Percentiles rank a stretch among this genome's conserved stretches.
Conservation (phyloP, 129 eudicot species). For the Lactuca saligna region DNA sequence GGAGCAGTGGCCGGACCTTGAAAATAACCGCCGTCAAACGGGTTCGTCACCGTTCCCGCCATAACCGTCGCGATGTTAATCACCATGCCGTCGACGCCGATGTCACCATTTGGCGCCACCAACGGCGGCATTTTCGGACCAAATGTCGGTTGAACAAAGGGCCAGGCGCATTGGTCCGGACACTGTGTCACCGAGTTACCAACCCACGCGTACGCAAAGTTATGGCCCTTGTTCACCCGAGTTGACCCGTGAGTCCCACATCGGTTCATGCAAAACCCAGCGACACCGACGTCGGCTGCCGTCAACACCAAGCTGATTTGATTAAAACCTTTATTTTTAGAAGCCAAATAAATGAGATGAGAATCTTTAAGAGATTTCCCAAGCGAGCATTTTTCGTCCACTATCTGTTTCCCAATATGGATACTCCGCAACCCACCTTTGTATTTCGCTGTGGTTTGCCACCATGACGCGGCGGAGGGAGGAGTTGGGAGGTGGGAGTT, state of each 20-base stretch:
- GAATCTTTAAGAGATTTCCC: slow-evolving; percentile 63
- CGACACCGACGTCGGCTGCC: slow-evolving; percentile 59
- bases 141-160: slow-evolving; percentile 57
- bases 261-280: slow-evolving; percentile 75
- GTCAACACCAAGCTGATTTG: slow-evolving; percentile 58
- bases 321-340: slow-evolving; percentile 28
- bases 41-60: slow-evolving; percentile 89
- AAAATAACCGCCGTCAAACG: slow-evolving; percentile 69
- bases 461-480: slow-evolving; percentile 80
- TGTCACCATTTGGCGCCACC: slow-evolving; percentile 68
- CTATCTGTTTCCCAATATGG: slow-evolving; percentile 50
- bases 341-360: slow-evolving; percentile 44
- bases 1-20: slow-evolving; percentile 85
- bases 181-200: slow-evolving; percentile 78
- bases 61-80: slow-evolving; percentile 72
- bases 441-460: slow-evolving; percentile 70
- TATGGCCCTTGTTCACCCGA: slow-evolving; percentile 31
- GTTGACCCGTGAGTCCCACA: slow-evolving; percentile 79
- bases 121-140: slow-evolving; percentile 78
- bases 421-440: slow-evolving; percentile 38
- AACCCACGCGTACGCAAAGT: slow-evolving; percentile 73
- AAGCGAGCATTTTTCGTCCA: slow-evolving; percentile 52
- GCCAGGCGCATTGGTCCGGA: slow-evolving; percentile 90
- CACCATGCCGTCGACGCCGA: slow-evolving; percentile 79
- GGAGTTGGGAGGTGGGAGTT: slow-evolving; percentile 27